Base-by-base conservation (phyloP, 2,329 filamentous ascomycete species). In the Aurifilum marmelostoma region DNA sequence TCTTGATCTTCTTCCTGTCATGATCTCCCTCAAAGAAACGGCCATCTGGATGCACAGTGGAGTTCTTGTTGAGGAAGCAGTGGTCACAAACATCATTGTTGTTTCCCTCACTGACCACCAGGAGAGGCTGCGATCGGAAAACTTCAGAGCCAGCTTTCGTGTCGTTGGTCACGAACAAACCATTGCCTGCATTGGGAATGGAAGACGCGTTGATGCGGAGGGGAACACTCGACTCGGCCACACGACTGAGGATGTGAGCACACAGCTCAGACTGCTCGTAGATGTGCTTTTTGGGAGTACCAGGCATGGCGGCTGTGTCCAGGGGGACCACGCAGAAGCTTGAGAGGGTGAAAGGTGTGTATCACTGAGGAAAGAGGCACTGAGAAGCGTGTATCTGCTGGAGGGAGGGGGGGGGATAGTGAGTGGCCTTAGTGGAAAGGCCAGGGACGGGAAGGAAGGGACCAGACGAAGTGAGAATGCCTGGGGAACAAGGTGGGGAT, bases 71-170 rank as follows among this genome's bases (percentile, higher is more conserved):
- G 24, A 69, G 34, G 61, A 75, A 73, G 67, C 77, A 79, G 65
- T 72, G 72, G 52, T 77, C 74, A 69, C 77, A 79, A 27, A 75
- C 63, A 2, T 68, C 61, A 1, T 54, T 14, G 41, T 71, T 65
- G 32, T 50, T 56, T 9, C 69, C 34, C n/a, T 76, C 71, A 37
- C 73, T 21, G 56, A 70, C 71, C 5, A 62, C 50, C 58, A 76
- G 61, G 9, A 74, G 21, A 2, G 75, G 74, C 0, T 63, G 32
- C 0, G 72, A 73, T 4, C 69, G 71, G 65, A 75, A 77, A n/a
- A 78, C 75, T 50, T 78, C 75, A 29, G 69, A 60, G 39, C 75
- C 74, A 27, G 69, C 68, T 0, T 68, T 60, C 39, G 77, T 68
- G 16, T 66, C 64, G 11, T 62, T 64, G 2, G 47, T 58, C 9